These are phyloP conservation scores for Leishmania gerbilli DNA, from an alignment of 208 protist species.

Conservation along the genomic window DNA sequence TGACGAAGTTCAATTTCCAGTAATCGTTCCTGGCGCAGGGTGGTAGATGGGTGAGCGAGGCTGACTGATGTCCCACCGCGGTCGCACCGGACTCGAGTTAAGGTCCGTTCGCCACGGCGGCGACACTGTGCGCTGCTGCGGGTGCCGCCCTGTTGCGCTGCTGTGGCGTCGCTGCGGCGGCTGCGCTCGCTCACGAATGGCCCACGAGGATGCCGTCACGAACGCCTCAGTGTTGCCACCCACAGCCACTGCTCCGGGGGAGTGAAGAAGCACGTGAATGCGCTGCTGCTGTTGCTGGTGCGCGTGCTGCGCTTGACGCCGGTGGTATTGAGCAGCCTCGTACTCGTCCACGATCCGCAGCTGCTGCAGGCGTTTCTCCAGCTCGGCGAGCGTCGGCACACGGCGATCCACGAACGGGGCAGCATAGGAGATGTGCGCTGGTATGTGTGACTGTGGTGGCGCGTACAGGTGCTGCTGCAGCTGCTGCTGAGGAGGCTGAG, in stretches of 20 bases:
- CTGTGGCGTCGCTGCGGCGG: conserved; percentile 3
- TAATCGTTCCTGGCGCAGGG: conserved; percentile 7
- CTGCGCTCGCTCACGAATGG: not conserved
- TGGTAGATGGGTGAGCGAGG: conserved; percentile 40
- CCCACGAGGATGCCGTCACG: not conserved
- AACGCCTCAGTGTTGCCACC: not conserved
- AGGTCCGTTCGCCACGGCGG: conserved; percentile 77
- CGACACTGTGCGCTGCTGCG: conserved; percentile 35
- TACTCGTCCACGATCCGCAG: conserved; percentile 34
- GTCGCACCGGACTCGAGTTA: conserved; percentile 53
- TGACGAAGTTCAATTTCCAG: not conserved
- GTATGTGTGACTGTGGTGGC: not conserved
- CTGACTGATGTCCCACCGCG: conserved; percentile 59
- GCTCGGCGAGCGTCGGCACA: conserved; percentile 55
- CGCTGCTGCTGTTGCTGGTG: conserved; percentile 20
- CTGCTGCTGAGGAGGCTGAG: not conserved
- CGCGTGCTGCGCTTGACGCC: conserved; percentile 11
- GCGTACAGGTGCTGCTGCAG: conserved; percentile 16
- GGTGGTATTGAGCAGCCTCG: conserved; percentile 23
- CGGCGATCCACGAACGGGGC: conserved; percentile 6
- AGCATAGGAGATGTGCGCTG: not conserved
- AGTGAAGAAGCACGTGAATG: conserved; percentile 22
- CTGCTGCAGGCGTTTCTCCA: conserved; percentile 56
- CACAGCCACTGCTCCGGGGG: not conserved
- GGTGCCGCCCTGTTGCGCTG: conserved; percentile 5